Percentiles rank a stretch among this genome's conserved stretches.
Conservation (phyloP, 1,139 yeast species). For the Diutina neorugosa region DNA sequence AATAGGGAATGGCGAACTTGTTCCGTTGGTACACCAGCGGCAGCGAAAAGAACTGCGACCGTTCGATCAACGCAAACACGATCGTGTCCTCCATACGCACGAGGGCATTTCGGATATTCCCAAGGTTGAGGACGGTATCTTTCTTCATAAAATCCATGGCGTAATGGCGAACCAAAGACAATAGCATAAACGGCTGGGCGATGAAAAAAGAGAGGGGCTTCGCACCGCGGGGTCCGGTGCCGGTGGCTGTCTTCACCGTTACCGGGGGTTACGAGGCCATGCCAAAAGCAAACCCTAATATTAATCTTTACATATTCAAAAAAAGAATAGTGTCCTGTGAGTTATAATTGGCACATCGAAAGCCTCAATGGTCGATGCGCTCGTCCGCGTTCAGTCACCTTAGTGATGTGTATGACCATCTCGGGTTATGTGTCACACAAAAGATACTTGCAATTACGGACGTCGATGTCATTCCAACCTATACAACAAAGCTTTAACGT, state of each 20-base stretch:
- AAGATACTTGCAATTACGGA: no score
- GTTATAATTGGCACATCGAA: background rate
- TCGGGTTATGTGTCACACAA: no score
- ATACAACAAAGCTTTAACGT: no score
- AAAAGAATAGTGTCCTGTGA: background rate
- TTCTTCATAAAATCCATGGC: slow-evolving; percentile 80
- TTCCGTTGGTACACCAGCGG: slow-evolving; percentile 60
- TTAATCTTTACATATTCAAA: no score
- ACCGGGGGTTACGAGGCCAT: background rate
- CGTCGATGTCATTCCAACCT: no score
- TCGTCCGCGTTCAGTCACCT: no score
- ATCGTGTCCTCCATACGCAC: slow-evolving; percentile 95
- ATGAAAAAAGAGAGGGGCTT: background rate
- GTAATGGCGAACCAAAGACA: background rate
- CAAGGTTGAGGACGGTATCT: slow-evolving; percentile 66
- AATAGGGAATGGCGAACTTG: slow-evolving; percentile 50
- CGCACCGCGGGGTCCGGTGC: background rate
- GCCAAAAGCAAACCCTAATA: background rate
- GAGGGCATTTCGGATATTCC: slow-evolving; percentile 72
- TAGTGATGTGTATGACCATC: no score
- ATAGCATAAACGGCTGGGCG: background rate
- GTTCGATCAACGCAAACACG: slow-evolving; percentile 81
- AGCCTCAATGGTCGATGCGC: no score
- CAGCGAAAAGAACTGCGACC: slow-evolving; percentile 76
- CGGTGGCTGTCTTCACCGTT: background rate